Conservation (phyloP, 1,139 yeast species). For the Pichia sp. region DNA sequence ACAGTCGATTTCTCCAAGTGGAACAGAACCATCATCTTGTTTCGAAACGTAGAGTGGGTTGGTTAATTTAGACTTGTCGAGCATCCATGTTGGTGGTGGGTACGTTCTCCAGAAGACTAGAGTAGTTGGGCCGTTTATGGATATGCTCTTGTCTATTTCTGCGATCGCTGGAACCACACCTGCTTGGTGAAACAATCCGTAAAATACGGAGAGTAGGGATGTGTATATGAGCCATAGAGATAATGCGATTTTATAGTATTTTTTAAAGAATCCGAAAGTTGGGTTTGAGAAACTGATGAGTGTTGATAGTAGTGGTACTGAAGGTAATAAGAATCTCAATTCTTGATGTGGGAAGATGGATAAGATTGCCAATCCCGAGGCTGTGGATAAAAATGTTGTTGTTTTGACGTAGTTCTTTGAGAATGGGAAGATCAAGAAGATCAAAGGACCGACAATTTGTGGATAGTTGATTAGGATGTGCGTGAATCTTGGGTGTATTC, state of each 20-base stretch:
- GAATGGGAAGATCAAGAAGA: slow-evolving; percentile 40
- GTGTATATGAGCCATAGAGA: slow-evolving; percentile 69
- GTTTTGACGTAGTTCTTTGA: slow-evolving; percentile 38
- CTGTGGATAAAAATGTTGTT: slow-evolving; percentile 55
- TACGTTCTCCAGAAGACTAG: slow-evolving; percentile 94
- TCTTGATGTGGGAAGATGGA: slow-evolving; percentile 92
- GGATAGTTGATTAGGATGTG: slow-evolving; percentile 79
- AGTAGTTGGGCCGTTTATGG: slow-evolving; percentile 17
- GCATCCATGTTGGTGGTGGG: slow-evolving; percentile 88
- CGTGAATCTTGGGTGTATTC: slow-evolving; percentile 75
- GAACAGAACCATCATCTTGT: not conserved
- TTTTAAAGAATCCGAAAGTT: not conserved
- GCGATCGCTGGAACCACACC: slow-evolving; percentile 76
- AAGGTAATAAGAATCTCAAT: slow-evolving; percentile 75
- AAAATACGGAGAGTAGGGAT: slow-evolving; percentile 51
- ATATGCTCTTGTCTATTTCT: slow-evolving; percentile 28
- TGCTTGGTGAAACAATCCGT: slow-evolving; percentile 88
- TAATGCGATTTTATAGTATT: slow-evolving; percentile 4
- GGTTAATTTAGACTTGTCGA: slow-evolving; percentile 26
- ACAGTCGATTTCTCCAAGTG: not conserved
- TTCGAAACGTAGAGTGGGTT: slow-evolving; percentile 7
- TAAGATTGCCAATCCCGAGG: slow-evolving; percentile 59
- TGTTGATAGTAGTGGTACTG: slow-evolving; percentile 56
- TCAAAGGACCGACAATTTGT: slow-evolving; percentile 73
- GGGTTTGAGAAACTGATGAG: slow-evolving; percentile 7